phyloP scores from a whole-genome alignment of 768 basidiomycete genomes.

The Panaeolus papilionaceus region DNA sequence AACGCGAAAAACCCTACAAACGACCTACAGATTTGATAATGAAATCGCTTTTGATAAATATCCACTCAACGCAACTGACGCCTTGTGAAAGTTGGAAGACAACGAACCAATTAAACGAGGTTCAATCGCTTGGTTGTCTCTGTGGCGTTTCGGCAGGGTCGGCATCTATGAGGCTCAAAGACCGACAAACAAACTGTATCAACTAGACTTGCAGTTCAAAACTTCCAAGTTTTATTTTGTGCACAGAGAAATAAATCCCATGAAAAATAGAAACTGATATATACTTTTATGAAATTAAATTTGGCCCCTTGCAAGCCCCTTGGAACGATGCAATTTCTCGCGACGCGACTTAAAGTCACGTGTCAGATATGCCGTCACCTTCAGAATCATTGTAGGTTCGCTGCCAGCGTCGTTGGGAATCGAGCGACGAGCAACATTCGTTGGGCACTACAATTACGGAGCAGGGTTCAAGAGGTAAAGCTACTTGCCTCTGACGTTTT shows the following conservation, averaged over 20 bases:
- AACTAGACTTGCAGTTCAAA: background rate
- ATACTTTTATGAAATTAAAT: no score
- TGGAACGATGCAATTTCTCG: background rate
- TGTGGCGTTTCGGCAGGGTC: conserved; percentile 9
- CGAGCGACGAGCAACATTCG: no score
- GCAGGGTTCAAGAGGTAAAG: background rate
- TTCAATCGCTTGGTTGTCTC: conserved; percentile 7
- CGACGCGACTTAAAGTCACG: no score
- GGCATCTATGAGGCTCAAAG: background rate
- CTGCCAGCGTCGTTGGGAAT: no score
- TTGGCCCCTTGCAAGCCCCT: no score
- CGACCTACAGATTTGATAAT: background rate
- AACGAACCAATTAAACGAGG: conserved; percentile 11
- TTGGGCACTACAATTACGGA: background rate
- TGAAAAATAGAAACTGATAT: no score
- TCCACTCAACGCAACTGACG: background rate
- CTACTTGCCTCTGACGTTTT: no score
- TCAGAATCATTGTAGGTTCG: background rate
- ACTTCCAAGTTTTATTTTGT: no score
- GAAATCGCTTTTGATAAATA: background rate
- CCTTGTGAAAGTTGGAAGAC: conserved; percentile 10
- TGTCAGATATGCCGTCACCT: background rate
- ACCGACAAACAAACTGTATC: background rate
- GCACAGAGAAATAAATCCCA: no score
- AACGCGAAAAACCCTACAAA: background rate